Conservation (phyloP, 2,329 filamentous ascomycete genomes). For the Colletotrichum sp. region DNA sequence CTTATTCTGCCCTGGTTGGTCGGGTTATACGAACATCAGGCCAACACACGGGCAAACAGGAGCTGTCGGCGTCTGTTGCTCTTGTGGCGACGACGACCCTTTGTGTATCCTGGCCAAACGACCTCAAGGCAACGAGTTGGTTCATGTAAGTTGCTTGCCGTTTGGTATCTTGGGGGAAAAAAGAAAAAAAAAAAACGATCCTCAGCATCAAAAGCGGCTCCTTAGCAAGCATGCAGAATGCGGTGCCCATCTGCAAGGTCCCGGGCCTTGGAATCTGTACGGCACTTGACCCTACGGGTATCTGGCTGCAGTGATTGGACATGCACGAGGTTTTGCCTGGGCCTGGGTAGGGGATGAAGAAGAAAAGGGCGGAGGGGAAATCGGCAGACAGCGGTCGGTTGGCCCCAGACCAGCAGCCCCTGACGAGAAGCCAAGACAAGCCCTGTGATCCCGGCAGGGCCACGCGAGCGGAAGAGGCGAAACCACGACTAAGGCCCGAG, state of each 20-base stretch:
- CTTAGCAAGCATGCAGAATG: background rate
- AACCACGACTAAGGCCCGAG: background rate
- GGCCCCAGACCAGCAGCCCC: background rate
- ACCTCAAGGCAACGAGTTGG: background rate
- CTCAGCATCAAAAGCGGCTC: background rate
- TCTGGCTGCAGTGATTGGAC: background rate
- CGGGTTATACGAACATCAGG: background rate
- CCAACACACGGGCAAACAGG: background rate
- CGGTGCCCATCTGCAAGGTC: background rate
- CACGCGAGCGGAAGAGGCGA: constrained; percentile 12
- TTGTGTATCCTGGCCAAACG: background rate
- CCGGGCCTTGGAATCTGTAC: background rate
- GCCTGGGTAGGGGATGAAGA: background rate
- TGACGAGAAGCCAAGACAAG: background rate
- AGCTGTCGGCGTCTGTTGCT: background rate
- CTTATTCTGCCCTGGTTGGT: background rate
- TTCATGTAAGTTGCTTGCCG: background rate
- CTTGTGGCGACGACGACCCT: background rate
- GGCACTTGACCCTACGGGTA: background rate
- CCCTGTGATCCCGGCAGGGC: constrained; percentile 1
- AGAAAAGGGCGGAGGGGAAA: background rate
- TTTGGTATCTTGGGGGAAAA: background rate
- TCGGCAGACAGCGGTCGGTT: background rate
- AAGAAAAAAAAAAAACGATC: background rate
- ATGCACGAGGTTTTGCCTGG: background rate